Percentiles rank a stretch among this genome's conserved stretches.
Evolutionary conservation across 805 yeast species (phyloP).

Genomic region (Brettanomyces naardenensis): DNA sequence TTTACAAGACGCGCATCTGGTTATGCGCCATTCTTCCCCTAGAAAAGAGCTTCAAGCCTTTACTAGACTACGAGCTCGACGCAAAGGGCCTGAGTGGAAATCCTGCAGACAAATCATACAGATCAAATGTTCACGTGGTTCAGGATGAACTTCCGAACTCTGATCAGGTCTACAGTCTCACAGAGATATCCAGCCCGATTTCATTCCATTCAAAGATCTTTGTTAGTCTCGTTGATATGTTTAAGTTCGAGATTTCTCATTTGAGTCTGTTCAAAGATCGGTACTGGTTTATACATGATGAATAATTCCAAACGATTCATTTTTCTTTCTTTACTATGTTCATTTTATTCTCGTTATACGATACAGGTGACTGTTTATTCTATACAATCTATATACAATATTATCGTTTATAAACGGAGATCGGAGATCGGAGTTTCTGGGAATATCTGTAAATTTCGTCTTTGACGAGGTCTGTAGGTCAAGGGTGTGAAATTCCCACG

Average conservation of each 20-base stretch:
- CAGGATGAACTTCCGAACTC: constrained; percentile 26
- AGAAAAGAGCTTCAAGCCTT: constrained; percentile 25
- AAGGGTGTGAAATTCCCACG: too few species aligned
- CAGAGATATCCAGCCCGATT: constrained; percentile 29
- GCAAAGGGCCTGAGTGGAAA: constrained; percentile 9
- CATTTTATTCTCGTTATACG: neutral
- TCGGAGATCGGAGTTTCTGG: too few species aligned
- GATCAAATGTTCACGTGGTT: constrained; percentile 27
- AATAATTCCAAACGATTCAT: neutral
- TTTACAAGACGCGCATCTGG: constrained; percentile 78
- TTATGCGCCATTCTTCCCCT: constrained; percentile 58
- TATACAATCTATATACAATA: neutral
- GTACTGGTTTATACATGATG: constrained; percentile 17
- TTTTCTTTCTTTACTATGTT: neutral
- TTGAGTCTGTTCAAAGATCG: constrained; percentile 21
- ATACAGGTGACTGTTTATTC: neutral
- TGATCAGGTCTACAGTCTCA: constrained; percentile 33
- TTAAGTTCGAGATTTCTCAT: constrained; percentile 30
- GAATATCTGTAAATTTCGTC: too few species aligned
- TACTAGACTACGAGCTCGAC: constrained; percentile 24
- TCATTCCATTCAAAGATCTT: constrained; percentile 47
- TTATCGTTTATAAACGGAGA: neutral
- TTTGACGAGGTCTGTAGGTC: too few species aligned
- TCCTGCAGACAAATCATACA: constrained; percentile 27
- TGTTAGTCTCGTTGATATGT: constrained; percentile 36